Base-by-base conservation (phyloP, 352 stramenopile species). In the Thraustotheca clavata region DNA sequence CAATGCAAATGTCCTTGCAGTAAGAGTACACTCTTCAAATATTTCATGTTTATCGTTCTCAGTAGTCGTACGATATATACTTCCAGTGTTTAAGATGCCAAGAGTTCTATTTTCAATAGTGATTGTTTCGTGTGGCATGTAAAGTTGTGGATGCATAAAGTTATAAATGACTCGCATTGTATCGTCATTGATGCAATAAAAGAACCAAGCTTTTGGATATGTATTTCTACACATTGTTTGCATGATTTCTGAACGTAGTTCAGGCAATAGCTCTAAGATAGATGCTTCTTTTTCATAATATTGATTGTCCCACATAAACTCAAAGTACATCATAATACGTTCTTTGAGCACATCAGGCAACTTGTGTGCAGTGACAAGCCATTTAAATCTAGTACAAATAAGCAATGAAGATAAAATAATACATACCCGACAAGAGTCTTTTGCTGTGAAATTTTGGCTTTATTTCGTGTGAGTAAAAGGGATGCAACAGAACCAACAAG, bases 231-330 rank as follows among this genome's bases (percentile, higher is more conserved):
- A 69, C 29, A 77, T 75, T 22, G 73, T 69, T 26, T 70, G 38
- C 12, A 65, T 68, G 18, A 74, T 62, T 22, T 76, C 72, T 34
- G 49, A 8, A 24, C 71, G 69, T 20, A 75, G 70, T 18, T 35
- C 46, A 8, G 75, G 71, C 12, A 83, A 48, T 59, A 74, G 68
- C 49, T 67, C 50, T 54, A 79, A 70, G 34, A 80, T 68, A 16
- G 63, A 63, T 39, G 68, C 47, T 60, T 83, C 75, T 34, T 77
- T 70, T 5, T 76, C 73, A 49, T 71, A 74, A 35, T 75, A 69
- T 66, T 77, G 68, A 38, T 75, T 66, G 54, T 55, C 70, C 73
- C 71, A 83, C 49, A 77, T 66, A 55, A 77, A 80, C 67, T 83
- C 73, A 65, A 79, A 77, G 46, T 76, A 83, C 14, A 69, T 33